Evolutionary conservation across 495 filamentous ascomycete genomes (phyloP), one percentile per base, ranked within the genome.

Genomic region (Parathielavia appendiculata): DNA sequence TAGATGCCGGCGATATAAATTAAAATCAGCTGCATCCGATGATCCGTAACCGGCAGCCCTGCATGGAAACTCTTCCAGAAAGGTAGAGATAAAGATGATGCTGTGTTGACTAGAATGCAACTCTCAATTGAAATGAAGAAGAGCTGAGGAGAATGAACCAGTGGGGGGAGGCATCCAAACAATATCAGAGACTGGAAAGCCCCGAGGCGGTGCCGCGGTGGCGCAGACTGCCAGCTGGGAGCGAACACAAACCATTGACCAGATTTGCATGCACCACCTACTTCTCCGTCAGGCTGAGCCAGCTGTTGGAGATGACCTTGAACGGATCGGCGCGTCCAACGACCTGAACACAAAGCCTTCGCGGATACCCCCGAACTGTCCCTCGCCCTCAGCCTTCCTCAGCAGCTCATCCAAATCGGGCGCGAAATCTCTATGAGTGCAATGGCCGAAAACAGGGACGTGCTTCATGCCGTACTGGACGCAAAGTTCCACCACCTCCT

Each of bases 281-380:
- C 56, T 59, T 62, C 40, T 47, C 47, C 17, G 20, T 62, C 36
- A 38, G 9, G 13, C 40, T 35, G 13, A 69, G 57, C 64, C 64
- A 69, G 32, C 35, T 23, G 40, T 68, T 67, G n/a, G 64, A 64
- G 30, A 69, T 69, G 26, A 64, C 64, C 59, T 69, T 69, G 56
- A 68, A 64, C 1, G 26, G 13, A 5, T 30, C 17, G 0, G 19
- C 41, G 5, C 51, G 36, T 64, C 57, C 16, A 58, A 1, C 1
- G 47, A 26, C 22, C 54, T 64, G 45, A 68, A 64, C 8, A 68
- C 56, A 11, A 60, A 57, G 1, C 64, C 64, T 45, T 66, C 64
- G 22, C 59, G 48, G 0, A 60, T 12, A 2, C 55, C 55, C 0
- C 64, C 66, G 36, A 40, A 54, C 10, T 32, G 17, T 3, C 61